Conservation (phyloP, 2,329 filamentous ascomycete species). For the Gremmenia infestans region DNA sequence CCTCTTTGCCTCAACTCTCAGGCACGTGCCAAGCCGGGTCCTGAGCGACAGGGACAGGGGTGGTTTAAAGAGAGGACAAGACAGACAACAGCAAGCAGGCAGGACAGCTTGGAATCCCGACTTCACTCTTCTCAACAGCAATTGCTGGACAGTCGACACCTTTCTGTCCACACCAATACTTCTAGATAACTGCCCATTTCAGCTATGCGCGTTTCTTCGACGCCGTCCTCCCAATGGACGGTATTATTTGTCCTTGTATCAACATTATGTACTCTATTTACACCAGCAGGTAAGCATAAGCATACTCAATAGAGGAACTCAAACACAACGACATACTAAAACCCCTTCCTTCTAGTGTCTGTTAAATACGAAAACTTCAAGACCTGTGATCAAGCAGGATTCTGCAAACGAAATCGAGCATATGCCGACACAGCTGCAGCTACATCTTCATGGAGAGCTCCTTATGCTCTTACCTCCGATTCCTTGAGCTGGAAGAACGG, state of each 20-base stretch:
- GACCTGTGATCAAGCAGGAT: constrained; percentile 90
- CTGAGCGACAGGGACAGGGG: not conserved
- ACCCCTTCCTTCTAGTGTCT: constrained; percentile 47
- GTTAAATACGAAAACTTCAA: constrained; percentile 99
- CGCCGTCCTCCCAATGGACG: constrained; percentile 59
- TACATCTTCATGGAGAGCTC: constrained; percentile 63
- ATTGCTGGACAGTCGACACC: constrained; percentile 10
- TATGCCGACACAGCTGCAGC: constrained; percentile 72
- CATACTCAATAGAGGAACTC: not conserved
- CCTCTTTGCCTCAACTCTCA: not conserved
- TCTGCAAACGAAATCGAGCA: constrained; percentile 91
- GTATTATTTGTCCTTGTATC: constrained; percentile 55
- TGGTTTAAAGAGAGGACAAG: constrained; percentile 1
- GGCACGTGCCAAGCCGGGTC: not conserved
- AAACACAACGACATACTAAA: constrained; percentile 10
- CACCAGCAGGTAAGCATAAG: constrained; percentile 54
- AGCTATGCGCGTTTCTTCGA: constrained; percentile 22
- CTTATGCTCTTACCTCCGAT: constrained; percentile 70
- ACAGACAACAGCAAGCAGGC: constrained; percentile 8
- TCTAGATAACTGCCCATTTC: not conserved
- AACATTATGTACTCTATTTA: constrained; percentile 55
- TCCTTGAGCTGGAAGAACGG: constrained; percentile 75
- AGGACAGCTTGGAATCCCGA: constrained; percentile 12
- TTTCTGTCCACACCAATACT: not conserved
- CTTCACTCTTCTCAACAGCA: constrained; percentile 7